These are phyloP conservation scores for Rosa multiflora DNA, from an alignment of 306 rosid species.

Conservation along the genomic window DNA sequence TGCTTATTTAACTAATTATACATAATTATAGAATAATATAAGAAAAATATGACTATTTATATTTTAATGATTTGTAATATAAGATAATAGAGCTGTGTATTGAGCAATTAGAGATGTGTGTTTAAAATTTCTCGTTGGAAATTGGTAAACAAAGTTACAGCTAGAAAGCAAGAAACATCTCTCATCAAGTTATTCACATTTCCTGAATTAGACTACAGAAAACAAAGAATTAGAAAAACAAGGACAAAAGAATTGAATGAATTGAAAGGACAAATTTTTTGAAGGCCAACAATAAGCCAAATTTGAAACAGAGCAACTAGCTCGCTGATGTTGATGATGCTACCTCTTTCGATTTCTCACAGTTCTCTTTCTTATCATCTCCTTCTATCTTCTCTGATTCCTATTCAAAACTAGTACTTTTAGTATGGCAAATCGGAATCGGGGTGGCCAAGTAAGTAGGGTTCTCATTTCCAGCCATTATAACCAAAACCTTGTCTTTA, in stretches of 20 bases:
- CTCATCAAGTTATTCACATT: slow-evolving; percentile 46
- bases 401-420: slow-evolving; percentile 8
- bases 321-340: background rate
- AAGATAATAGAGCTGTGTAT: too few species aligned
- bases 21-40: too few species aligned
- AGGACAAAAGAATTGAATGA: background rate
- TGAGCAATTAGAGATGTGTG: too few species aligned
- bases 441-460: slow-evolving; percentile 91
- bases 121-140: background rate
- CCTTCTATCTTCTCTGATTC: background rate
- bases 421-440: slow-evolving; percentile 38
- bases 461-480: slow-evolving; percentile 82
- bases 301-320: background rate
- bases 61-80: too few species aligned
- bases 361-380: slow-evolving; percentile 2
- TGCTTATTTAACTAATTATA: too few species aligned
- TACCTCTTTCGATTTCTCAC: slow-evolving; percentile 33
- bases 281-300: background rate
- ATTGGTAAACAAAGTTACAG: background rate
- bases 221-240: background rate
- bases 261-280: background rate
- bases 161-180: background rate
- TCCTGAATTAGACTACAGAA: slow-evolving; percentile 32
- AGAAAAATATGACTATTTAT: too few species aligned
- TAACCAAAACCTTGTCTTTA: slow-evolving; percentile 73